These are phyloP conservation scores for Cadophora sp. DNA, from an alignment of 2,329 filamentous ascomycete species.

Conservation along the genomic window DNA sequence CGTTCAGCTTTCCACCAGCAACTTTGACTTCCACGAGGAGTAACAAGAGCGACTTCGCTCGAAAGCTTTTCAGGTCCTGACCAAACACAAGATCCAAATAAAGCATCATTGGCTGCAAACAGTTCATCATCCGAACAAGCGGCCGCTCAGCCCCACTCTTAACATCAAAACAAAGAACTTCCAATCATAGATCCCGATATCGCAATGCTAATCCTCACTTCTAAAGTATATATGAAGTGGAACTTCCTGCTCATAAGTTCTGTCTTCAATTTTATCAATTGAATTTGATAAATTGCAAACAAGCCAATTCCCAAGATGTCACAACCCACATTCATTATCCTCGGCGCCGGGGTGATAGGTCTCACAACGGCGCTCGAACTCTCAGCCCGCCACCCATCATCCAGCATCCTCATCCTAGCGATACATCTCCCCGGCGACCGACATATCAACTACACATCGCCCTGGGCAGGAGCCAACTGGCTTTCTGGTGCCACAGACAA, in stretches of 20 bases:
- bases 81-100: neutral
- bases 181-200: conserved; percentile 7
- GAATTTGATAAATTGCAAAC: neutral
- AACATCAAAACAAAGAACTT: neutral
- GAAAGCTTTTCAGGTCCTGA: neutral
- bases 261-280: neutral
- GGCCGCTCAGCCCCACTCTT: conserved; percentile 9
- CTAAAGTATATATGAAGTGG: neutral
- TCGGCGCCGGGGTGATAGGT: conserved; percentile 64
- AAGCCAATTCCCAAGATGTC: neutral
- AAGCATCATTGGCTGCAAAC: neutral
- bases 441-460: conserved; percentile 86
- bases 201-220: neutral
- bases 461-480: conserved; percentile 84
- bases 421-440: conserved; percentile 95
- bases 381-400: conserved; percentile 55
- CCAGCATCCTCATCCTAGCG: conserved; percentile 72
- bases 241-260: neutral
- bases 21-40: neutral
- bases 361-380: conserved; percentile 69
- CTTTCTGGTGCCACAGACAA: conserved; percentile 65
- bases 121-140: neutral
- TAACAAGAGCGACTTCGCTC: neutral
- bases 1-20: neutral
- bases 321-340: conserved; percentile 18